Conservation (phyloP, 441 rosid genomes). For the Aquilaria agallochum region DNA sequence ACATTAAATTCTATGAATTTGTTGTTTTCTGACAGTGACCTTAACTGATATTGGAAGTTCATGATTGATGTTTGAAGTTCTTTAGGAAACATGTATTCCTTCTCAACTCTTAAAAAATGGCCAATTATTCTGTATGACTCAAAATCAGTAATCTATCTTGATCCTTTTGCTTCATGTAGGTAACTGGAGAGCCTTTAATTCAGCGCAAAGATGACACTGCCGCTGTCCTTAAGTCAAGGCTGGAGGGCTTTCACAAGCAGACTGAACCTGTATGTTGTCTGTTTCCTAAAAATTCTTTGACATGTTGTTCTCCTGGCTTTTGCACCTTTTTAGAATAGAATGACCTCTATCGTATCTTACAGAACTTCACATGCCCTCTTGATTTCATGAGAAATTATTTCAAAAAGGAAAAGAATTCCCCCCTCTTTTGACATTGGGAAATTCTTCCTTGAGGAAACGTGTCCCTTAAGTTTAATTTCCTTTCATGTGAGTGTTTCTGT, state of each 20-base stretch:
- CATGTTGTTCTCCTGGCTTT: neutral
- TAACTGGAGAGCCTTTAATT: constrained; percentile 80
- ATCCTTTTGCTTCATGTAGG: constrained; percentile 28
- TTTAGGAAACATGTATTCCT: neutral
- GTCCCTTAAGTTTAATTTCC: neutral
- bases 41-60: neutral
- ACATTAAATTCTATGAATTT: too few species aligned
- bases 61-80: neutral
- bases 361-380: neutral
- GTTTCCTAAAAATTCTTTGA: constrained; percentile 4
- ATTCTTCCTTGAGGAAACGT: too few species aligned
- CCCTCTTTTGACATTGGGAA: too few species aligned
- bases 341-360: neutral
- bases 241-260: constrained; percentile 91
- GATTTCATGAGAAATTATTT: neutral
- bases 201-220: constrained; percentile 96
- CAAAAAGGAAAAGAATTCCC: too few species aligned
- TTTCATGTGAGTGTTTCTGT: neutral
- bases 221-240: constrained; percentile 83
- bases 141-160: neutral
- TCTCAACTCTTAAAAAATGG: too few species aligned
- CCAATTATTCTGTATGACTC: too few species aligned
- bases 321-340: neutral
- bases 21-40: too few species aligned
- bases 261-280: constrained; percentile 69